Base-by-base conservation (phyloP, 768 basidiomycete genomes). In the Lactarius deliciosus region DNA sequence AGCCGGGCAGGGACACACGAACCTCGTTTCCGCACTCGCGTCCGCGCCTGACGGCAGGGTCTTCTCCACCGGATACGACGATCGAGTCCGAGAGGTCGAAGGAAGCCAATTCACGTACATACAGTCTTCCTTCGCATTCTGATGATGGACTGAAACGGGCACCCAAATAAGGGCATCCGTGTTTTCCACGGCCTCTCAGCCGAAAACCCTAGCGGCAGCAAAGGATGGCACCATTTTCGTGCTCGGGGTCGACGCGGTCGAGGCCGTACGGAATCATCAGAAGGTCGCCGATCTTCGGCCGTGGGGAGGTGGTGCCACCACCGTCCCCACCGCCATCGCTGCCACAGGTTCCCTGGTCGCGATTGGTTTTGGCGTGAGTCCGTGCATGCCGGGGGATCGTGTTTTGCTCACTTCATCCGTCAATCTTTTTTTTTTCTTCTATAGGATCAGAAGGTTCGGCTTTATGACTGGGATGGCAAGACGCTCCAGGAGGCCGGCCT, bases 31-130 rank as follows among this genome's bases (percentile, higher is more conserved):
- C 0, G 87, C 82, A 0, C 76, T 97, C 56, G 80, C 85, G 0
- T 74, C 80, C 0, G 78, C 80, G 11, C 71, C 77, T 0, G 73
- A 75, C 9, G 85, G 83, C 32, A 85, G 82, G 61, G 79, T 90
- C 1, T 89, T 85, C 72, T 89, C 89, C 25, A 78, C 86, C 18
- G 95, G 91, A 15, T 94, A 85, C 73, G 96, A 97, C 68, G 96
- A 97, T 73, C 80, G 75, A 38, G 78, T 94, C 4, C 81, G 88
- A 55, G 91, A 92, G 72, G 85, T 94, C 54, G 82, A 81, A 13
- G 70, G 77, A 22, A 76, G 76, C 25, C 76, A 74, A 67, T 88
- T 85, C 74, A 75, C 80, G 84, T 89, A 65, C 64, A 85, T 81
- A 41, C n/a, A 28, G 11, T 13, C 28, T 7, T 45, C 64, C 41